Base-by-base conservation (phyloP, 495 filamentous ascomycete species). In the Hypoxylon fuscum region DNA sequence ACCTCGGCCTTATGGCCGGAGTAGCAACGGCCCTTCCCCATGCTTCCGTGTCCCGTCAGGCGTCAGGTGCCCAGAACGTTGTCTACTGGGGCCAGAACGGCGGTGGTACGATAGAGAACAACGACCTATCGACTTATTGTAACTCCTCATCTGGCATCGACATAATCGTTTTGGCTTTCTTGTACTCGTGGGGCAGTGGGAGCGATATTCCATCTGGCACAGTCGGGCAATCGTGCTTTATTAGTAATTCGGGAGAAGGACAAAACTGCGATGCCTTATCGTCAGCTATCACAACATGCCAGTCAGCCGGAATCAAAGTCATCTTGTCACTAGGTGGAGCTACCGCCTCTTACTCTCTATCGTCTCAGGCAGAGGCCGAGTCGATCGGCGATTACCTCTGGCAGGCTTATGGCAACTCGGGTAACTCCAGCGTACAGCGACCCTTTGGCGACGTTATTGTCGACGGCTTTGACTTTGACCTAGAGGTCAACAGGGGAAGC, bases 391-490 rank as follows among this genome's bases (percentile, higher is more conserved):
- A 68, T 34, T 78, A 78, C 27, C 75, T 87, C 1, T 86, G 83
- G 81, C 68, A 81, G 15, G 74, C 83, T 2, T 86, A 84, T 54
- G 81, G 82, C 32, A 77, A 68, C 18, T 78, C 77, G 0, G 70
- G 58, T 3, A 70, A 64, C 18, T 66, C 72, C 11, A 56, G 52
- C 21, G 52, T 68, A 5, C 62, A 59, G 18, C 62, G 84, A 35
- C 84, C 83, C 5, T 81, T 87, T 47, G 84, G 84, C 12, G 54
- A 72, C 11, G 74, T 76, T 17, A 64, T 74, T 14, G 64, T 88
- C 49, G 83, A 88, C 60, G 86, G 86, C 18, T 87, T 86, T 72
- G 86, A 88, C 59, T 75, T 85, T 34, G 82, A 82, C 61, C 82
- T 88, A 47, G 80, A 83, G 65, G 35, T 59, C 40, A 61, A 72